Evolutionary conservation across 2,329 filamentous ascomycete genomes (phyloP).

Genomic region (Aspergillus puulaauensis): DNA sequence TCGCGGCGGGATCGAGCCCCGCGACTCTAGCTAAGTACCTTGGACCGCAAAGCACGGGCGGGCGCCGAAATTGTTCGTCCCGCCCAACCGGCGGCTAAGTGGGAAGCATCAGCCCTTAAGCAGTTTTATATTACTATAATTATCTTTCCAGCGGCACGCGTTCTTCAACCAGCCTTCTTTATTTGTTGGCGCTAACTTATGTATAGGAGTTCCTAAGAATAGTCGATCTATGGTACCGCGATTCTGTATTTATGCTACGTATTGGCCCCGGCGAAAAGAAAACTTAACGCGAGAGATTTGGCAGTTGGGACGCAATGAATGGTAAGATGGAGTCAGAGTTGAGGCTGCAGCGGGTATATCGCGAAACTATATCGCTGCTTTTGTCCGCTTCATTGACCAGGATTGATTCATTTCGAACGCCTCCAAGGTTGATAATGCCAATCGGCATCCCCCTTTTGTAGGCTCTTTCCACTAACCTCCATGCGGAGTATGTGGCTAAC

Average conservation of each 20-base stretch:
- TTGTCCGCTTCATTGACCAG: constrained; percentile 37
- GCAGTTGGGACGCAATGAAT: constrained; percentile 34
- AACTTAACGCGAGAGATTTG: constrained; percentile 11
- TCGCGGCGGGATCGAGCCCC: constrained; percentile 14
- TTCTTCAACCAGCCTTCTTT: not conserved
- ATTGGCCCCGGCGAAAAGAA: not conserved
- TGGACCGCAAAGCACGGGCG: not conserved
- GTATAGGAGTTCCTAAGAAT: not conserved
- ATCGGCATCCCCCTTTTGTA: constrained; percentile 81
- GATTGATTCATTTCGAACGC: constrained; percentile 46
- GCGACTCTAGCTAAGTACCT: not conserved
- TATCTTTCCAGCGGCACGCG: not conserved
- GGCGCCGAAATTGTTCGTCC: not conserved
- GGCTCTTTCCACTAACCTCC: constrained; percentile 81
- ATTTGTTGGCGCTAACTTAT: not conserved
- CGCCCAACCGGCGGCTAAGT: constrained; percentile 1
- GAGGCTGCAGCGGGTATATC: constrained; percentile 44
- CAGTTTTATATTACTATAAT: not conserved
- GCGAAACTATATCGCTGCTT: constrained; percentile 16
- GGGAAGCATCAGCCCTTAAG: not conserved
- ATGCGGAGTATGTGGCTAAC: constrained; percentile 92
- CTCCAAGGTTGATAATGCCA: constrained; percentile 75
- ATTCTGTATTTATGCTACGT: not conserved
- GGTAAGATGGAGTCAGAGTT: constrained; percentile 44
- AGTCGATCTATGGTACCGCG: not conserved